Evolutionary conservation across 441 rosid genomes (phyloP), one percentile per base, ranked within the genome.

Genomic region (Croton setiger): DNA sequence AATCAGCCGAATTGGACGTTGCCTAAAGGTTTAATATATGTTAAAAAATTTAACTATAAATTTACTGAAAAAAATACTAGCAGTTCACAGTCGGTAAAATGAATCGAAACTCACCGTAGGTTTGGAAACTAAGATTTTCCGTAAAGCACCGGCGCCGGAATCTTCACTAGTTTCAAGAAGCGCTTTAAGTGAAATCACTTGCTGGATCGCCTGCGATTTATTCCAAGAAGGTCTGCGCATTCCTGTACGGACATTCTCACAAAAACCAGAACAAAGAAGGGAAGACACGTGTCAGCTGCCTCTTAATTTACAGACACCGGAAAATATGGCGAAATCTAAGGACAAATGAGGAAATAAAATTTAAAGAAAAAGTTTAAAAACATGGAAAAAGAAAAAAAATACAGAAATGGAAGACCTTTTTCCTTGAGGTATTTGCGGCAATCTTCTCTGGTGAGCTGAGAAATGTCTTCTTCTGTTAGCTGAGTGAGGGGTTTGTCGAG

Each of bases 161-260:
- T 91, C 96, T 20, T 81, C 86, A 33, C 76, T 80, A 18, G 90
- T 81, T 41, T 92, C 99, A 13, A 83, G 87, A 31, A 95, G 81
- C 59, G 96, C 92, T 80, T 95, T 95, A 56, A 95, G 94, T 2
- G 93, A 95, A 31, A 95, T 74, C 37, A 95, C 99, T 80, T 95
- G 99, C 86, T 95, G 97, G 87, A 95, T 90, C 85, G 99, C 98
- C 81, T 95, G 99, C 69, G 99, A 92, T 81, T 95, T 92, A 93
- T 95, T 95, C 99, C 99, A 95, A 5, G 99, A 95, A 37, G 99
- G 99, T 56, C 92, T 84, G 23, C 99, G 86, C 99, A 95, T 95
- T 79, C 99, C 99, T 95, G 90, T 67, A n/a, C 67, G 51, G 49
- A 48, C 72, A 64, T 41, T 35, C 39, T n/a, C 60, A 57, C 11